Conservation (phyloP, 768 basidiomycete genomes). For the Myochromella boudieri region DNA sequence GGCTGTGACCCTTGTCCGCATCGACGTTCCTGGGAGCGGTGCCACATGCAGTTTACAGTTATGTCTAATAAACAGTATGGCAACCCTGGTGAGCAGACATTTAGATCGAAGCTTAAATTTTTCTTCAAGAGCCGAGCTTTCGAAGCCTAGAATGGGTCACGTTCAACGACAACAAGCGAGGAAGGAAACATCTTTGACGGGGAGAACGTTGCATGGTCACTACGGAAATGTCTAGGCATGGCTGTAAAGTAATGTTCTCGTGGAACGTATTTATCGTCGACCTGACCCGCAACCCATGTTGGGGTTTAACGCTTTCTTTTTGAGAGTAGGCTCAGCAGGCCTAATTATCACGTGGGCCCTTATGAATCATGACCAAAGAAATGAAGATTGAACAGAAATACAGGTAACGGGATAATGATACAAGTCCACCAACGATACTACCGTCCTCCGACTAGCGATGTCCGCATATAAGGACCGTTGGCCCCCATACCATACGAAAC, state of each 20-base stretch:
- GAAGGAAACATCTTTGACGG: too few species aligned
- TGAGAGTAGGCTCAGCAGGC: too few species aligned
- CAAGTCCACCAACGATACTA: conserved; percentile 31
- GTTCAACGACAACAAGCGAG: too few species aligned
- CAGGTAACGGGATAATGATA: conserved; percentile 14
- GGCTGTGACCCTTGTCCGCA: background rate
- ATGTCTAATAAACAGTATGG: background rate
- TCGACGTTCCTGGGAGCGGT: background rate
- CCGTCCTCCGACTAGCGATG: conserved; percentile 55
- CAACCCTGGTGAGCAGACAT: background rate
- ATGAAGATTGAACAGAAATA: conserved; percentile 20
- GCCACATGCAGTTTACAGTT: background rate
- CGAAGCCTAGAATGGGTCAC: too few species aligned
- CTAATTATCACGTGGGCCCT: too few species aligned
- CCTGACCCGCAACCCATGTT: too few species aligned
- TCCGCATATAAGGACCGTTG: conserved; percentile 66
- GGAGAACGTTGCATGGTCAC: too few species aligned
- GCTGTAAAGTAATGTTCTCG: too few species aligned
- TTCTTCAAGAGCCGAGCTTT: background rate
- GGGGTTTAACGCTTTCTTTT: too few species aligned
- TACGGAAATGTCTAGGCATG: too few species aligned
- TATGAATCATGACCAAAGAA: too few species aligned
- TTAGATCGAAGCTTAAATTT: background rate
- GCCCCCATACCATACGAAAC: conserved; percentile 55
- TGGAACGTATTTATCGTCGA: too few species aligned